Base-by-base conservation (phyloP, 2,329 filamentous ascomycete genomes). In the Botryotinia calthae region DNA sequence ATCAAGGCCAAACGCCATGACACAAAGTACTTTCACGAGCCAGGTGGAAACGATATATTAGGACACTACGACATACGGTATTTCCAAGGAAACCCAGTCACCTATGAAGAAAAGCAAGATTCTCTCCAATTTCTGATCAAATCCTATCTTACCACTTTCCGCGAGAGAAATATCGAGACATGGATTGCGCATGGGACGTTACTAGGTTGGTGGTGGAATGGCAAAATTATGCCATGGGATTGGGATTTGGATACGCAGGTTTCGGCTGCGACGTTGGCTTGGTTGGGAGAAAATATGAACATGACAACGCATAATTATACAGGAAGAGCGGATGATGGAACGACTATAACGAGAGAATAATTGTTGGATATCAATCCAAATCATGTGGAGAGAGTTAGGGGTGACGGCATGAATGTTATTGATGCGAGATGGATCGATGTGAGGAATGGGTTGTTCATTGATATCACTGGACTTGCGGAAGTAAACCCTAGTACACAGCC, bases 201-300 rank as follows among this genome's bases (percentile, higher is more conserved):
- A 67, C 84, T 97, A 34, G 93, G 93, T 20, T 97, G 93, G 93
- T 96, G 92, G 92, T 97, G 93, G 93, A 95, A 94, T 80, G 87
- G 85, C 59, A 83, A 89, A 82, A 89, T 93, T 79, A 89, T 95
- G 83, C 92, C 93, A 0, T 95, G 93, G 93, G 93, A 96, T 81
- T 92, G 90, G 84, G 93, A 97, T 81, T 84, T 96, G 63, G 93
- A 97, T 81, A 92, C 93, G 0, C 93, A 96, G 82, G 89, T 96
- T 42, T 88, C 89, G 28, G 87, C 87, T 72, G 83, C 85, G 46
- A 94, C 93, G 1, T 85, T 96, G 63, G 81, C 84, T 51, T 89
- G 89, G 81, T 84, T 96, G 40, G 91, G 86, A 46, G 83, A 88
- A 72, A 84, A 89, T 75, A 86, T 89, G 81, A 96, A 96, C 82